Percentiles rank a stretch among this genome's conserved stretches.
Evolutionary conservation across 108 stramenopile genomes (phyloP).

Genomic region (Nitzschia sp.): DNA sequence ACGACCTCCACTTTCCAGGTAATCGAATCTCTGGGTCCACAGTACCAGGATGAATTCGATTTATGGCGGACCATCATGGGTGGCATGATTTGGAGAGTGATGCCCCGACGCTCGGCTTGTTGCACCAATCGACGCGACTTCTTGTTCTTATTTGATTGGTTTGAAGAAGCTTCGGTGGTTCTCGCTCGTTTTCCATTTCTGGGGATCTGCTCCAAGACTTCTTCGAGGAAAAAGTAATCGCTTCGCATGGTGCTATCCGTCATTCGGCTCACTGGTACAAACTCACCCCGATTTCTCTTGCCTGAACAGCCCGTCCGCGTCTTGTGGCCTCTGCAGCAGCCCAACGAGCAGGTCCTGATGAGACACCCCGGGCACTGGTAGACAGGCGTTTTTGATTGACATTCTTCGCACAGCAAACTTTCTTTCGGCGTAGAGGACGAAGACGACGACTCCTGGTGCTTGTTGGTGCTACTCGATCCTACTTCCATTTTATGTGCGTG

Average conservation of each 20-base stretch:
- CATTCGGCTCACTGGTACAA: conserved; percentile 39
- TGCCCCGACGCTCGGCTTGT: conserved; percentile 55
- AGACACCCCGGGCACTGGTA: conserved; percentile 71
- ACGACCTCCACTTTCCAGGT: conserved; percentile 35
- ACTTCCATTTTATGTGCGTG: too few species aligned
- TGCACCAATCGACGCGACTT: conserved; percentile 49
- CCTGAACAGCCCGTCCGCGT: conserved; percentile 53
- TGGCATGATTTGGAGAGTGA: conserved; percentile 67
- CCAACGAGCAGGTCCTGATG: conserved; percentile 59
- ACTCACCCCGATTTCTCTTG: conserved; percentile 64
- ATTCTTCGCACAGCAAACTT: conserved; percentile 48
- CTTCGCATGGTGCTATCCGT: conserved; percentile 57
- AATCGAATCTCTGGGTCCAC: conserved; percentile 26
- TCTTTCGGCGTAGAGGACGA: conserved; percentile 1
- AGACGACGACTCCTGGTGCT: too few species aligned
- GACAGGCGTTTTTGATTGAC: conserved; percentile 32
- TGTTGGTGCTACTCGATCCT: too few species aligned
- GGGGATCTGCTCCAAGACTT: conserved; percentile 52
- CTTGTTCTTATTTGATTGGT: not conserved
- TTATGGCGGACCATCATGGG: conserved; percentile 61
- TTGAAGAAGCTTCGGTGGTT: not conserved
- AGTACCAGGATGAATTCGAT: conserved; percentile 59
- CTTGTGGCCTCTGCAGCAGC: conserved; percentile 64
- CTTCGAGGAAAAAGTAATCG: conserved; percentile 81
- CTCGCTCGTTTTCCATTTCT: conserved; percentile 20